These are phyloP conservation scores for Podospora anserina DNA, from an alignment of 495 filamentous ascomycete species.

Conservation along the genomic window DNA sequence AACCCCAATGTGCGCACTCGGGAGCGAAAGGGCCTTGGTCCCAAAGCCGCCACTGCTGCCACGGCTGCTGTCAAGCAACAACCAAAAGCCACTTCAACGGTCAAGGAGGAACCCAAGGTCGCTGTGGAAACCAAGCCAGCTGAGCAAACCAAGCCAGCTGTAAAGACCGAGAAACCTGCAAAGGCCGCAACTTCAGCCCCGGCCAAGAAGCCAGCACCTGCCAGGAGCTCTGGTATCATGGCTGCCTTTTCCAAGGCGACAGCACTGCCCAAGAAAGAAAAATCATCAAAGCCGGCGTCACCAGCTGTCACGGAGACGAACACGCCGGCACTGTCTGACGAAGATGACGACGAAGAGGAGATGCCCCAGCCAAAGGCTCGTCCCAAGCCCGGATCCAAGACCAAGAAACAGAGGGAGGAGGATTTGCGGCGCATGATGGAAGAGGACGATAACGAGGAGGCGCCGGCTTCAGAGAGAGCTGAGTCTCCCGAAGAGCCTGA, in stretches of 20 bases:
- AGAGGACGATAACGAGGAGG: conserved; percentile 58
- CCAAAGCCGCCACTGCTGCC: conserved; percentile 23
- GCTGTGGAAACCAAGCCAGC: conserved; percentile 21
- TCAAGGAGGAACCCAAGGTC: conserved; percentile 33
- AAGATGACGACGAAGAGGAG: conserved; percentile 52
- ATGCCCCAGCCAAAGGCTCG: conserved; percentile 39
- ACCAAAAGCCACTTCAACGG: conserved; percentile 22
- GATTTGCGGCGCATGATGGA: conserved; percentile 84
- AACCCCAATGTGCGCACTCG: conserved; percentile 41
- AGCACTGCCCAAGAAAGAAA: conserved; percentile 55
- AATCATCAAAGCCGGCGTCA: conserved; percentile 44
- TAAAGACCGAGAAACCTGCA: conserved; percentile 28
- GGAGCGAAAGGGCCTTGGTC: conserved; percentile 32
- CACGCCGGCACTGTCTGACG: conserved; percentile 65
- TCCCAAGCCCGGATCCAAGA: conserved; percentile 46
- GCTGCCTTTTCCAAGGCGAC: conserved; percentile 82
- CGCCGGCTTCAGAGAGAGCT: conserved; percentile 45
- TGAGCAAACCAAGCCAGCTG: conserved; percentile 21
- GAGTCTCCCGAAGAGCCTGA: conserved; percentile 51
- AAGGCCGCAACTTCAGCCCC: conserved; percentile 16
- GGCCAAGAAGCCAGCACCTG: conserved; percentile 40
- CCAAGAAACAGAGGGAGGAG: conserved; percentile 67
- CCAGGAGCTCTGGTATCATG: conserved; percentile 58
- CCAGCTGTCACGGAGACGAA: conserved; percentile 54
- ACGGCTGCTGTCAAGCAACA: conserved; percentile 15